Percentiles rank a stretch among this genome's conserved stretches.
Conservation (phyloP, 805 yeast species). For the Pichia sporocuriosa region DNA sequence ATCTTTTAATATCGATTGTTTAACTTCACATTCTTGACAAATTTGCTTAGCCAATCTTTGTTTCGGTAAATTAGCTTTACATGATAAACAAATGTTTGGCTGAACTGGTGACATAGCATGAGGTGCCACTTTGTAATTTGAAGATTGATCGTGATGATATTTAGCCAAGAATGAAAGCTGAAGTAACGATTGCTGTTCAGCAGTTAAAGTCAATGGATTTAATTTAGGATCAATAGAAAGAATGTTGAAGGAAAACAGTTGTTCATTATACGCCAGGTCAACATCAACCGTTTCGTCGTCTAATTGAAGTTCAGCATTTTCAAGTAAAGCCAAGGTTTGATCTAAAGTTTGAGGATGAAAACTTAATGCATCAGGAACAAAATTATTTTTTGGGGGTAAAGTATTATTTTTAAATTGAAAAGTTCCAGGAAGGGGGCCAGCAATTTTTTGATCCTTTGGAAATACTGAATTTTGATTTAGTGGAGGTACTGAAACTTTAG, state of each 20-base stretch:
- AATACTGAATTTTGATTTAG: not conserved
- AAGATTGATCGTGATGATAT: conserved; percentile 18
- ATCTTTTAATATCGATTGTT: conserved; percentile 20
- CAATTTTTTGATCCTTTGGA: not conserved
- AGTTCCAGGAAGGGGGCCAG: conserved; percentile 4
- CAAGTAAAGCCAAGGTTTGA: conserved; percentile 14
- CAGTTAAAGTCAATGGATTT: conserved; percentile 17
- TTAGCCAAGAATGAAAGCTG: conserved; percentile 18
- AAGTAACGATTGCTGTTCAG: conserved; percentile 18
- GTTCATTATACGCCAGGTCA: conserved; percentile 16
- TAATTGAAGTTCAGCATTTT: conserved; percentile 13
- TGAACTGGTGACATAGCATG: conserved; percentile 13
- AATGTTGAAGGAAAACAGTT: conserved; percentile 17
- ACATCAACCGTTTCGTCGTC: conserved; percentile 13
- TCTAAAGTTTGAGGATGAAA: conserved; percentile 9
- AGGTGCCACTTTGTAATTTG: conserved; percentile 7
- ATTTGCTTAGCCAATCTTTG: conserved; percentile 15
- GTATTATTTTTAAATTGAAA: conserved; percentile 8
- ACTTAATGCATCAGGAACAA: conserved; percentile 4
- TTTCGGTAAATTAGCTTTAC: conserved; percentile 10
- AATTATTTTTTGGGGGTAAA: conserved; percentile 1
- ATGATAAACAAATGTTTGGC: conserved; percentile 14
- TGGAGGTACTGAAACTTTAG: conserved; percentile 4
- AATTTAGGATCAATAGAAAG: conserved; percentile 20
- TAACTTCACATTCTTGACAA: conserved; percentile 21